Conservation (phyloP, 2,329 filamentous ascomycete species). For the Colletotrichum sp. region DNA sequence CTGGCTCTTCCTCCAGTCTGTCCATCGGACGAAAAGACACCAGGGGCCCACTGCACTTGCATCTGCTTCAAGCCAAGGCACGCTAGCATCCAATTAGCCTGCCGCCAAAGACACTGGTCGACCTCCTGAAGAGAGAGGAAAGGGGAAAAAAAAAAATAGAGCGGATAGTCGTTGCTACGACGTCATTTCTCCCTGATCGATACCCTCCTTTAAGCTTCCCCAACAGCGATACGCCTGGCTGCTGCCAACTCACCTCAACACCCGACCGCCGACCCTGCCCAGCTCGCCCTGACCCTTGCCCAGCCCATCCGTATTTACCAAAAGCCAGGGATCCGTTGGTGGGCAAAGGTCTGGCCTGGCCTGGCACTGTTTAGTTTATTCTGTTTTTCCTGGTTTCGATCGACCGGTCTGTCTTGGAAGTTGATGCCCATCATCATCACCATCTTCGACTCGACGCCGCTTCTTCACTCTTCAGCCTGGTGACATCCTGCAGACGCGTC, state of each 20-base stretch:
- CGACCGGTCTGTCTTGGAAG: neutral
- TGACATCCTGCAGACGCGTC: neutral
- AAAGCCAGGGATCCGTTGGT: neutral
- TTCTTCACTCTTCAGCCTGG: neutral
- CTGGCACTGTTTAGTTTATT: neutral
- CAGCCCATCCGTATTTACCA: neutral
- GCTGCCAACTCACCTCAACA: neutral
- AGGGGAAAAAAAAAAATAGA: neutral
- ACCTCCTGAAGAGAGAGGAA: neutral
- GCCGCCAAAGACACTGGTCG: neutral
- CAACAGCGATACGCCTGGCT: neutral
- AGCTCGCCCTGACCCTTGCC: neutral
- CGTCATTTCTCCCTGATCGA: slow-evolving; percentile 10
- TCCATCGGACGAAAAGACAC: neutral
- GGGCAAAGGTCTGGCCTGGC: neutral
- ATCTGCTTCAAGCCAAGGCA: neutral
- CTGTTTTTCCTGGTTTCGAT: neutral
- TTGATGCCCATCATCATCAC: neutral
- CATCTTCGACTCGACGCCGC: neutral
- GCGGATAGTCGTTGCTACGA: slow-evolving; percentile 5
- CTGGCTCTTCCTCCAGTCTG: neutral
- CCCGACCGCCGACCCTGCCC: neutral
- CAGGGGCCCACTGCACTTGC: neutral
- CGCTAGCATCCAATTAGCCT: neutral
- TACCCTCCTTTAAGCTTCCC: slow-evolving; percentile 4